Base-by-base conservation (phyloP, 2,329 filamentous ascomycete species). In the Pestalotiopsis sp. region DNA sequence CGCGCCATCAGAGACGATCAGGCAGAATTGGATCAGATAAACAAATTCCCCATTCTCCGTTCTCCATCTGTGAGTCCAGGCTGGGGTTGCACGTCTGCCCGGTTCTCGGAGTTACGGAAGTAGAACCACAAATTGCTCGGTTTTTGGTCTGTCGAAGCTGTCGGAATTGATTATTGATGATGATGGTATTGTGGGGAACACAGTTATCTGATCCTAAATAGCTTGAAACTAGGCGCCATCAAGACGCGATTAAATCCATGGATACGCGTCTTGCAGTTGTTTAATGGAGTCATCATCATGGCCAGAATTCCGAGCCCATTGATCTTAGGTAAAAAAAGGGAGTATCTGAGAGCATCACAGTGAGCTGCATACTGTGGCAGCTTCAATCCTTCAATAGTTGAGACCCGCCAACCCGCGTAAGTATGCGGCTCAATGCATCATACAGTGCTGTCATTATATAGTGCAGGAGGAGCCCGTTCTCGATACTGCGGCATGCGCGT, bases 11-110 rank as follows among this genome's bases (percentile, higher is more conserved):
- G 31, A 57, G 36, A 67, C 36, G 36, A 67, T 64, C 49, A 59
- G 57, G 59, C 31, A 62, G 59, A 20, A 11, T 65, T 63, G 27
- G 60, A 69, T 67, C 68, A 56, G 68, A 69, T 69, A 69, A 67
- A 64, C 68, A 69, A 65, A 64, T 67, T 64, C 36, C 36, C 59
- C 57, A 27, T 59, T n/a, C 40, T 49, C 36, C 17, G n/a, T 36
- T 23, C 61, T 64, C 61, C 61, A 64, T 31, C 14, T 2, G 13
- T 6, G n/a, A 25, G 23, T 7, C 11, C 59, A 62, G 20, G 45
- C 45, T 20, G 20, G 45, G 45, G 6, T 52, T 52, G 45, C 45
- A 52, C 45, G n/a, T 52, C 38, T 40, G 59, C 59, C 31, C 25
- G 36, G 17, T 23, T 41, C 25, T 66, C 45, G 41, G 64, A 56